Evolutionary conservation across 2,329 filamentous ascomycete genomes (phyloP).

Genomic region (Xylaria arbuscula): DNA sequence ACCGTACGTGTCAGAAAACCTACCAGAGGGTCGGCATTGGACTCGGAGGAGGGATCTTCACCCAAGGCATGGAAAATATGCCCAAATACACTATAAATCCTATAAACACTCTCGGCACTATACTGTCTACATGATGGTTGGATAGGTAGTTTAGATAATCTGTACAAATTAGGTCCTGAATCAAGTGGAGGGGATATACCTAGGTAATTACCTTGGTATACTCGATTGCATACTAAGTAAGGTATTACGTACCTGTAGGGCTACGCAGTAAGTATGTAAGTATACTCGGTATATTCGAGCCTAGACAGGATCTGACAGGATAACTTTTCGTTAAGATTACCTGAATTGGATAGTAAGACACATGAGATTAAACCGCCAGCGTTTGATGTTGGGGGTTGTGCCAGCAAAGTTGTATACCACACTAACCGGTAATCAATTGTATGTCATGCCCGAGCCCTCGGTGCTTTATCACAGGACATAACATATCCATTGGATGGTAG

Average conservation of each 20-base stretch:
- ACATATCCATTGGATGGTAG: background rate
- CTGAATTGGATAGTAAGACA: conserved; percentile 21
- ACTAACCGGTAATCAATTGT: background rate
- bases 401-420: background rate
- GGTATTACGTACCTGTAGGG: too few species aligned
- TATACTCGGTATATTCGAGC: too few species aligned
- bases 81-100: background rate
- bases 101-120: too few species aligned
- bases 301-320: too few species aligned
- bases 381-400: conserved; percentile 20
- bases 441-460: conserved; percentile 28
- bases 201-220: too few species aligned
- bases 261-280: too few species aligned
- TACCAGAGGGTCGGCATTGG: conserved; percentile 8
- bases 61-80: conserved; percentile 1
- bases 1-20: background rate
- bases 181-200: too few species aligned
- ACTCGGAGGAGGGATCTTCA: background rate
- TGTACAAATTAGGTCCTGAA: background rate
- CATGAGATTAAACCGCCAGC: conserved; percentile 13
- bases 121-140: too few species aligned
- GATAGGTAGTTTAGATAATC: background rate
- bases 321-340: conserved; percentile 5
- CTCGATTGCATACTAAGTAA: too few species aligned
- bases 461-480: conserved; percentile 24